Evolutionary conservation across 2,329 filamentous ascomycete genomes (phyloP).

Genomic region (Eutypa lata): DNA sequence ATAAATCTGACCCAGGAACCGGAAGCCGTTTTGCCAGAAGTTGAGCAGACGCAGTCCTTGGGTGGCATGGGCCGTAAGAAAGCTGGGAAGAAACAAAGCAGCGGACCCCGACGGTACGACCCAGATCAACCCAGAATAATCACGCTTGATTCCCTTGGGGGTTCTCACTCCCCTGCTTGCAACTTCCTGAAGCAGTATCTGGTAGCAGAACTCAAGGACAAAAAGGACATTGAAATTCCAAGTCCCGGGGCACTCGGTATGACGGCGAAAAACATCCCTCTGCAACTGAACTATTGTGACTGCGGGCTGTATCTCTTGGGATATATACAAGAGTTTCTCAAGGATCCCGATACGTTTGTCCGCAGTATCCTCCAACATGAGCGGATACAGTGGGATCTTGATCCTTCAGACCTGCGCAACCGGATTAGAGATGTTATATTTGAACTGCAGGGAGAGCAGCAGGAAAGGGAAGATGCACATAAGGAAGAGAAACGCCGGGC

Average conservation of each 20-base stretch:
- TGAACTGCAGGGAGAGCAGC: constrained; percentile 57
- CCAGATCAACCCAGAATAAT: constrained; percentile 67
- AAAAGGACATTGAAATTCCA: constrained; percentile 42
- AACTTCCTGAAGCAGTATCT: constrained; percentile 74
- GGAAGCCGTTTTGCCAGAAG: constrained; percentile 8
- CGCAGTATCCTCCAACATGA: constrained; percentile 62
- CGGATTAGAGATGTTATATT: constrained; percentile 67
- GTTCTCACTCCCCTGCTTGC: constrained; percentile 60
- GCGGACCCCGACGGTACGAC: constrained; percentile 39
- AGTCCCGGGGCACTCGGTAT: constrained; percentile 42
- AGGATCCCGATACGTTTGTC: constrained; percentile 69
- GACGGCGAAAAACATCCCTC: constrained; percentile 72
- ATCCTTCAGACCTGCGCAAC: constrained; percentile 57
- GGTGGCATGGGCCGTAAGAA: constrained; percentile 25
- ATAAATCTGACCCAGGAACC: constrained; percentile 11
- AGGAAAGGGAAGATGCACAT: constrained; percentile 36
- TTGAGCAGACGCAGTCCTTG: constrained; percentile 7
- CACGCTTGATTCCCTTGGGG: constrained; percentile 81
- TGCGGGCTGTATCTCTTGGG: constrained; percentile 85
- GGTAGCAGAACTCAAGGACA: constrained; percentile 64
- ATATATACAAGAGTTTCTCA: constrained; percentile 80
- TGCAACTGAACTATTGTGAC: constrained; percentile 81
- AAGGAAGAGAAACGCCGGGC: constrained; percentile 31
- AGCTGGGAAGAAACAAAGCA: constrained; percentile 29
- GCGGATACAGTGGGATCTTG: constrained; percentile 48